These are phyloP conservation scores for Hymenoscyphus fraxineus DNA, from an alignment of 2,329 filamentous ascomycete genomes.

Conservation along the genomic window DNA sequence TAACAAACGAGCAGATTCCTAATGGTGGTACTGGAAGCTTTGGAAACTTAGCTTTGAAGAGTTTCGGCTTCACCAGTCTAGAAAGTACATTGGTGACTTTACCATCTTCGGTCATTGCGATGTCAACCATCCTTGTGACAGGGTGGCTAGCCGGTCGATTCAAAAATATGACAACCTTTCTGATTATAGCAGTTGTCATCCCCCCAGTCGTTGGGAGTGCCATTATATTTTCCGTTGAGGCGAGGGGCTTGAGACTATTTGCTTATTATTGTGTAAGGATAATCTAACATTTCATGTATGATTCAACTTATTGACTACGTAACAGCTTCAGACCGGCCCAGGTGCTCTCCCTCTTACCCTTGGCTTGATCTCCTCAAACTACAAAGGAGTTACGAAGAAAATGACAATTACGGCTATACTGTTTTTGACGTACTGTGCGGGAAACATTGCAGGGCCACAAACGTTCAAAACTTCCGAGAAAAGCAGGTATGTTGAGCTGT, in stretches of 20 bases:
- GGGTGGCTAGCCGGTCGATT: conserved; percentile 37
- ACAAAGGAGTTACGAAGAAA: conserved; percentile 34
- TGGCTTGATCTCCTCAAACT: conserved; percentile 32
- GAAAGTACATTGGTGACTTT: conserved; percentile 32
- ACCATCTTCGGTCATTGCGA: conserved; percentile 22
- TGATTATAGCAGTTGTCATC: conserved; percentile 24
- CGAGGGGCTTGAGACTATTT: conserved; percentile 27
- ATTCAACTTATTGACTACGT: not conserved
- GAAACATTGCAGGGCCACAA: conserved; percentile 30
- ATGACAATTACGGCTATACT: conserved; percentile 31
- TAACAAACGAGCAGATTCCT: conserved; percentile 43
- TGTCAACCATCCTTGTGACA: conserved; percentile 23
- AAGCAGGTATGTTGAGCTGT: conserved; percentile 10
- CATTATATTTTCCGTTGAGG: conserved; percentile 26
- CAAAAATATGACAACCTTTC: conserved; percentile 23
- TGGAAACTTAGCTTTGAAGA: conserved; percentile 43
- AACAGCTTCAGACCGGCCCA: conserved; percentile 37
- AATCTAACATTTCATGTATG: not conserved
- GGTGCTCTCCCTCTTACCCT: conserved; percentile 33
- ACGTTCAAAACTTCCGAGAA: conserved; percentile 21
- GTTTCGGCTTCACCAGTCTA: conserved; percentile 36
- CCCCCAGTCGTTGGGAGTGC: conserved; percentile 28
- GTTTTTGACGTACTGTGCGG: conserved; percentile 28
- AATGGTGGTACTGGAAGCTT: conserved; percentile 61
- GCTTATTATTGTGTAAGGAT: conserved; percentile 30